Base-by-base conservation (phyloP, 2,329 filamentous ascomycete genomes). In the Aspergillus melleus region DNA sequence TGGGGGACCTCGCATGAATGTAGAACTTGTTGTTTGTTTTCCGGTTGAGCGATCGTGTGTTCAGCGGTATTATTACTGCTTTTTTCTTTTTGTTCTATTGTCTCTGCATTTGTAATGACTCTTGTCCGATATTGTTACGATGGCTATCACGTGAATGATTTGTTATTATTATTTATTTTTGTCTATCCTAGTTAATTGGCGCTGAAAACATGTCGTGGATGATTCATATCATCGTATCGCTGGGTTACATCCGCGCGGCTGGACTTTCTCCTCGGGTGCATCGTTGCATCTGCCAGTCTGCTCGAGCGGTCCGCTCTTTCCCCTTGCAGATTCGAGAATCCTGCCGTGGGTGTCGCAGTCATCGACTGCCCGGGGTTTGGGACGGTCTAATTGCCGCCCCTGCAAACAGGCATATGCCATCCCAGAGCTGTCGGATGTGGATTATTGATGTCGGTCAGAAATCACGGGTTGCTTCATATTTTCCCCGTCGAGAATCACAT, bases 401-500 rank as follows among this genome's bases (percentile, higher is more conserved):
- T 42, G 36, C 6, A 42, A 42, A 42, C 36, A 42, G 16, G 36
- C 12, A 8, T 42, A 42, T 16, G 6, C 36, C 4, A 42, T 42
- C 12, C 14, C 36, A n/a, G 36, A 2, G 32, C 11, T 11, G 32
- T 14, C 36, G 36, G 36, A 6, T 4, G 5, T 42, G 36, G 14
- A 16, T n/a, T n/a, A n/a, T 42, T 42, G 36, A 42, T n/a, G 16
- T 42, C 14, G 16, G 36, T 42, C 36, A 42, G 14, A 42, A 42
- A 42, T 9, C 26, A 29, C 26, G 26, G 26, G 8, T 29, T 29
- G 26, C 8, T 29, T 29, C 26, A 29, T 9, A 29, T 9, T 2
- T 36, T 16, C 14, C 42, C 16, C 3, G 19, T 54, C 32, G 50
- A 22, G 20, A 20, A 36, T 66, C 55, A 69, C 55, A 60, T 57